Evolutionary conservation across 441 rosid genomes (phyloP).

Genomic region (Melastoma candidum): DNA sequence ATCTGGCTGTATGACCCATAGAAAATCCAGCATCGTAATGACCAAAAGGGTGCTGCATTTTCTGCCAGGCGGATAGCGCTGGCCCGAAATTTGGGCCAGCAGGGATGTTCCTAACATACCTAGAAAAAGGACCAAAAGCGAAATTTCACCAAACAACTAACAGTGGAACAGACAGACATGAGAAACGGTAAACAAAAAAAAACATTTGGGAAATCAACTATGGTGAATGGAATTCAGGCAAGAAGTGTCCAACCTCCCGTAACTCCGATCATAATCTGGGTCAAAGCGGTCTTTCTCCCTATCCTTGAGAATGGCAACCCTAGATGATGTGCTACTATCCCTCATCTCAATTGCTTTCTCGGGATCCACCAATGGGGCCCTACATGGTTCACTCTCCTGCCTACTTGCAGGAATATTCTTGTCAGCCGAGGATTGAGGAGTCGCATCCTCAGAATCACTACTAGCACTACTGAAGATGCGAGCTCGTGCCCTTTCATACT

Average conservation of each 20-base stretch:
- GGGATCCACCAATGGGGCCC: conserved; percentile 33
- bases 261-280: conserved; percentile 94
- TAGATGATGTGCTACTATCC: conserved; percentile 44
- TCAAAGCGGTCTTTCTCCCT: conserved; percentile 86
- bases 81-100: conserved; percentile 40
- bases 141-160: too few species aligned
- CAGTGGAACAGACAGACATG: background rate
- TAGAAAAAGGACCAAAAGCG: conserved; percentile 16
- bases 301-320: conserved; percentile 86
- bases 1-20: conserved; percentile 46
- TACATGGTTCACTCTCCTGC: conserved; percentile 46
- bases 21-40: conserved; percentile 50
- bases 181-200: background rate
- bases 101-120: conserved; percentile 78
- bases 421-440: conserved; percentile 27
- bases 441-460: conserved; percentile 42
- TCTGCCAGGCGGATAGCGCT: conserved; percentile 51
- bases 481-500: conserved; percentile 77
- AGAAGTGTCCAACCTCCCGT: conserved; percentile 44
- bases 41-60: conserved; percentile 53
- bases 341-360: conserved; percentile 36
- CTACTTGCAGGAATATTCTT: conserved; percentile 24
- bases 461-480: conserved; percentile 70
- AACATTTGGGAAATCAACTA: background rate
- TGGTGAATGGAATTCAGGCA: too few species aligned